Conservation (phyloP, 2,329 filamentous ascomycete species). For the Pyrenophora seminiperda region DNA sequence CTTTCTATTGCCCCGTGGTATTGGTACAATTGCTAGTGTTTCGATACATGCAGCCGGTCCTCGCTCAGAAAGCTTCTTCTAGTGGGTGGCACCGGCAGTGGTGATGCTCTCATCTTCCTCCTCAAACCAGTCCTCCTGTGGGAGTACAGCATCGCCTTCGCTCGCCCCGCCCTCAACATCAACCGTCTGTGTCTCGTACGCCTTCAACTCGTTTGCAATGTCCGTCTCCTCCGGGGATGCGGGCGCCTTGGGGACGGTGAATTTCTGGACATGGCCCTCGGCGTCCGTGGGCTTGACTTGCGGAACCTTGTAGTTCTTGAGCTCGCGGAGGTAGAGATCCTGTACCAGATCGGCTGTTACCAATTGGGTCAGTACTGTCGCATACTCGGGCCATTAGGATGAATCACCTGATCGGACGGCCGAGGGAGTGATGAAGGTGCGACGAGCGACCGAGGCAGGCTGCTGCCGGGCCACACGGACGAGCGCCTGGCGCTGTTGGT, state of each 20-base stretch:
- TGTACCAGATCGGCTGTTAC: slow-evolving; percentile 89
- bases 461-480: slow-evolving; percentile 65
- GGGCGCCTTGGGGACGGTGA: slow-evolving; percentile 78
- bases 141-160: slow-evolving; percentile 62
- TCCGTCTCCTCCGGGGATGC: slow-evolving; percentile 91
- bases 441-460: slow-evolving; percentile 59
- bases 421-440: slow-evolving; percentile 67
- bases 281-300: slow-evolving; percentile 83
- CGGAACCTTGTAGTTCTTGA: slow-evolving; percentile 91
- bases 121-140: slow-evolving; percentile 80
- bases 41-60: slow-evolving; percentile 41
- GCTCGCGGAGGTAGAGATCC: slow-evolving; percentile 94
- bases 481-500: slow-evolving; percentile 63
- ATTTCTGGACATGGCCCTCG: slow-evolving; percentile 89
- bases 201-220: slow-evolving; percentile 87
- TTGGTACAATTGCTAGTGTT: slow-evolving; percentile 44
- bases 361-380: slow-evolving; percentile 42
- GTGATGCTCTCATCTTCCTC: slow-evolving; percentile 65
- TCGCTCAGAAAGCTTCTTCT: slow-evolving; percentile 20
- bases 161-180: slow-evolving; percentile 85
- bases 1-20: slow-evolving; percentile 38
- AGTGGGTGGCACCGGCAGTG: slow-evolving; percentile 46
- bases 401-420: slow-evolving; percentile 65
- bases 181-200: slow-evolving; percentile 92
- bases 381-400: slow-evolving; percentile 30